Evolutionary conservation across 169 alveolate species (phyloP).

Genomic region (Miamiensis avidus): DNA sequence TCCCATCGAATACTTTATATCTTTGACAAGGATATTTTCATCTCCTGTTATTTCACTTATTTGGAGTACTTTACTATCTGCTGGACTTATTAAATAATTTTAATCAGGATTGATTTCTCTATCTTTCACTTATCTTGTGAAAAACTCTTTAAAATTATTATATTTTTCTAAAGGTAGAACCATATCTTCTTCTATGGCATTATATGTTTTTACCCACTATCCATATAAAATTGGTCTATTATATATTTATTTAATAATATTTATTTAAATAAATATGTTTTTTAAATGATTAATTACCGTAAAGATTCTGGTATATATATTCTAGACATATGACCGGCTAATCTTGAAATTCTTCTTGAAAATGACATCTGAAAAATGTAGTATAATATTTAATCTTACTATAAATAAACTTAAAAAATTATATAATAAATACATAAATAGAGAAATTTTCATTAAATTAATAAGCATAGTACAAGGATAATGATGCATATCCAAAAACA

Average conservation of each 20-base stretch:
- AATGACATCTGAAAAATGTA: background rate
- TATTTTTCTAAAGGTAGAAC: constrained; percentile 35
- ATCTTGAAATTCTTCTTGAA: constrained; percentile 34
- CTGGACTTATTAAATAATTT: constrained; percentile 61
- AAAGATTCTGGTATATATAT: constrained; percentile 31
- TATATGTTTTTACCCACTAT: constrained; percentile 19
- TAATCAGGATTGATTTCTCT: constrained; percentile 37
- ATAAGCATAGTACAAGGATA: background rate
- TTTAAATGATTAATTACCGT: constrained; percentile 1
- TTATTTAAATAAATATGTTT: background rate
- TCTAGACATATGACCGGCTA: constrained; percentile 36
- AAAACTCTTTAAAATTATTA: constrained; percentile 54
- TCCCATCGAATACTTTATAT: constrained; percentile 65
- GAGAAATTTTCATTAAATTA: background rate
- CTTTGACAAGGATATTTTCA: constrained; percentile 68
- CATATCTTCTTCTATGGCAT: constrained; percentile 48
- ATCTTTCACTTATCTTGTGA: constrained; percentile 57
- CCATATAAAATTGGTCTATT: background rate
- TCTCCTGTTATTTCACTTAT: constrained; percentile 61
- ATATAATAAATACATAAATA: background rate
- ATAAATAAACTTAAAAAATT: no score
- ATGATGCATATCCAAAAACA: background rate
- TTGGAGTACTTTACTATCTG: constrained; percentile 78
- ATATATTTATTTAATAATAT: constrained; percentile 33
- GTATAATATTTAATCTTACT: background rate